Evolutionary conservation across 352 stramenopile genomes (phyloP), one percentile per base, ranked within the genome.

Genomic region (Phytopythium aichiense): DNA sequence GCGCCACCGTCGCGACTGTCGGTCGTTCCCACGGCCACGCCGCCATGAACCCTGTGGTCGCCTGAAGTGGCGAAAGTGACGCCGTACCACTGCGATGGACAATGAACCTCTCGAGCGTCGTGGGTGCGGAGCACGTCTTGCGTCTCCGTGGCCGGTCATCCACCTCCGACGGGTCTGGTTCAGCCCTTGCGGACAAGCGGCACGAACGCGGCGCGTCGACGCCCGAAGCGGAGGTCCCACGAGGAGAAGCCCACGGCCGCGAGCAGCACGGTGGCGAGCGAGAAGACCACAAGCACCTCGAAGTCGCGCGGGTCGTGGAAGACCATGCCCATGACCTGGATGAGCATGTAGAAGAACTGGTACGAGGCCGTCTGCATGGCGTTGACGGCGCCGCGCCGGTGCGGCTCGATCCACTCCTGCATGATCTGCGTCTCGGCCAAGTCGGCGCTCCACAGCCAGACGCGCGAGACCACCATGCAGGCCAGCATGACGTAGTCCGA

Each of bases 401-500:
- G 66, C 16, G 73, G 68, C n/a, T 77, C 67, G 56, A 88, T 79
- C 74, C 75, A 86, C 66, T 89, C 79, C 59, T 89, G 79, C 78
- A 88, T 87, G 56, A 87, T 78, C 69, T 89, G 80, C 28, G 76
- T 87, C 66, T 88, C 77, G 8, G 74, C 78, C n/a, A 89, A 56
- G 56, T 88, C 78, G 9, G 63, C 67, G 31, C 58, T 81, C 79
- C 79, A 87, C 11, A 89, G 72, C 74, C 77, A 87, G 53, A 75
- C 53, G 31, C 79, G 76, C 9, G 77, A 86, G 22, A 83, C 60
- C 18, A 81, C 63, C 52, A 87, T 68, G 46, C 74, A 83, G 4
- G 53, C 65, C 37, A 88, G 60, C 68, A 88, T 82, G 6, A 69
- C 67, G 66, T 85, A 87, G 69, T 88, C 79, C 18, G 79, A 83